Evolutionary conservation across 495 filamentous ascomycete genomes (phyloP), one percentile per base, ranked within the genome.

Genomic region (Aspergillus diversus): DNA sequence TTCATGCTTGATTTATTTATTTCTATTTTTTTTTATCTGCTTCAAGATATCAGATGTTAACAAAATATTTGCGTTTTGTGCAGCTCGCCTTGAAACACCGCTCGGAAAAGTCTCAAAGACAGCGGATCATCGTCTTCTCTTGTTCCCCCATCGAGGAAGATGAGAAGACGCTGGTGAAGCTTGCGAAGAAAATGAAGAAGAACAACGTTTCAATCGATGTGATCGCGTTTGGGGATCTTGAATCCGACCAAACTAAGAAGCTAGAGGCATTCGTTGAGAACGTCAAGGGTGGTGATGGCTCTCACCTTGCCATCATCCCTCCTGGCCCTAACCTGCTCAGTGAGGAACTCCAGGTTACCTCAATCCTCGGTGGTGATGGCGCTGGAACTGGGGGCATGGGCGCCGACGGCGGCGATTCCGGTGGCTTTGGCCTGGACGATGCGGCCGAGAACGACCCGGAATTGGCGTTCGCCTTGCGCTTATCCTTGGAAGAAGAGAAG

Each of bases 171-270:
- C 84, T 99, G 0, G 84, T 96, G 63, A 93, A 92, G 72, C 85
- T 98, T 12, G 93, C 94, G 13, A 96, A 92, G 80, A 93, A 94
- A 80, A 97, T 98, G 93, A 98, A 97, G 88, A 99, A 99, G 83
- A 88, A 86, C 73, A 91, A 89, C 70, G 89, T 96, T 59, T 90
- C 87, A 57, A 91, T 99, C 69, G 95, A 99, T 70, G 92, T 99
- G 68, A 84, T 99, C 64, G 86, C 92, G 46, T 98, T 99, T 69
- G 95, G 95, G 55, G 95, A 99, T 64, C 83, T 97, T 33, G 89
- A 92, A 58, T 90, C 93, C 65, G 93, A 97, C 54, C 93, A 90
- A 59, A 92, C 89, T 51, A 89, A 92, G 73, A 99, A 98, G 80
- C 85, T 98, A 51, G 87, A 92, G 71, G 89, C 91, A 17, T 98